Evolutionary conservation across 75 land plant genomes (phyloP).

Genomic region (Picea glauca): DNA sequence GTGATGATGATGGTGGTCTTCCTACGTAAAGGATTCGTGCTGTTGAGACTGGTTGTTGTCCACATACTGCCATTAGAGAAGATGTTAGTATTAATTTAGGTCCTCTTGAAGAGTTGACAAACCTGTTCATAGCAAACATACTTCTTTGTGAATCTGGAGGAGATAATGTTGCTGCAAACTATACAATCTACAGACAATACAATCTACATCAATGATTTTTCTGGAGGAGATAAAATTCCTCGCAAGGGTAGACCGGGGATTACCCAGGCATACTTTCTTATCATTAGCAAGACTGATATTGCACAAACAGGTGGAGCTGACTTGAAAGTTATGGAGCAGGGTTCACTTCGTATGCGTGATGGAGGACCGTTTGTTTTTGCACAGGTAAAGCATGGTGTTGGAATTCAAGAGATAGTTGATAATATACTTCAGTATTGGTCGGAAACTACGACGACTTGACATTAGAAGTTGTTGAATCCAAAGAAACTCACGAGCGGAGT

Average conservation of each 20-base stretch:
- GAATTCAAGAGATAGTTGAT: too few species aligned
- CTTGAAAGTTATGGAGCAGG: slow-evolving; percentile 87
- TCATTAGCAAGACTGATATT: slow-evolving; percentile 96
- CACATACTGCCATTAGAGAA: slow-evolving; percentile 97
- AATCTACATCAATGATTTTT: slow-evolving; percentile 74
- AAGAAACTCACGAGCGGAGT: too few species aligned
- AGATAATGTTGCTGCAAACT: too few species aligned
- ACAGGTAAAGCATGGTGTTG: slow-evolving; percentile 41
- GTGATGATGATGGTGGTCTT: too few species aligned
- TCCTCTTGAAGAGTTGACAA: slow-evolving; percentile 94
- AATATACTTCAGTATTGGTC: too few species aligned
- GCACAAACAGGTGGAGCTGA: slow-evolving; percentile 96
- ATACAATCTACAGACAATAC: too few species aligned
- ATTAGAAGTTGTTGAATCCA: too few species aligned
- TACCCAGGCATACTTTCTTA: slow-evolving; percentile 98
- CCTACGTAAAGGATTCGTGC: slow-evolving; percentile 20
- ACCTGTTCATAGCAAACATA: slow-evolving; percentile 66
- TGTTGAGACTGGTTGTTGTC: slow-evolving; percentile 96
- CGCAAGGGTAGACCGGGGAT: slow-evolving; percentile 98
- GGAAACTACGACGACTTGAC: too few species aligned
- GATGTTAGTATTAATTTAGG: slow-evolving; percentile 98
- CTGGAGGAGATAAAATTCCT: slow-evolving; percentile 98
- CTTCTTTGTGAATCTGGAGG: neutral
- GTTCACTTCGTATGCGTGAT: slow-evolving; percentile 91
- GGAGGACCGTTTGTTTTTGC: slow-evolving; percentile 97